phyloP scores from a whole-genome alignment of 805 yeast species.

The Lachancea dasiensis region DNA sequence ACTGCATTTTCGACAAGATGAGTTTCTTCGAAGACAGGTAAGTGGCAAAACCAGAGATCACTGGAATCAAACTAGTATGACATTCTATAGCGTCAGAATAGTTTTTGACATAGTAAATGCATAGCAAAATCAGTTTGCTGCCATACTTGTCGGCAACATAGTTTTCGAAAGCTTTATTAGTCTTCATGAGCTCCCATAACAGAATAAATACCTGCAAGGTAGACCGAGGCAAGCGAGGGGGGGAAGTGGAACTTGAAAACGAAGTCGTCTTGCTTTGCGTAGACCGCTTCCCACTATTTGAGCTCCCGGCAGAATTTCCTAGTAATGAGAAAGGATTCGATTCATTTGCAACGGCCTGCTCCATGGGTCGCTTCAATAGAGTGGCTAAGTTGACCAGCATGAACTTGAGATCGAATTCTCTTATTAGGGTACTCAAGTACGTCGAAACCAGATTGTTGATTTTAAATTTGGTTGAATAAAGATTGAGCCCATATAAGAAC shows the following conservation, averaged over 20 bases:
- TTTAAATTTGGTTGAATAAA: constrained; percentile 4
- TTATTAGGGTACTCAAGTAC: constrained; percentile 46
- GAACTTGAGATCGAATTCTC: constrained; percentile 48
- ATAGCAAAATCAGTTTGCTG: constrained; percentile 46
- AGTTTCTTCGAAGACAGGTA: constrained; percentile 40
- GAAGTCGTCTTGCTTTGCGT: constrained; percentile 10
- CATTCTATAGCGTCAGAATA: constrained; percentile 26
- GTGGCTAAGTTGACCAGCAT: constrained; percentile 43
- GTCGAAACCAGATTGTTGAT: constrained; percentile 6
- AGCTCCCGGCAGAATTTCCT: constrained; percentile 13
- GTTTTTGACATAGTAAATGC: constrained; percentile 52
- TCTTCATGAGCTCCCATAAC: constrained; percentile 71
- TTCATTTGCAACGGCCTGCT: constrained; percentile 34
- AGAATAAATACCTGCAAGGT: constrained; percentile 54
- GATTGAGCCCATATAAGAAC: constrained; percentile 12
- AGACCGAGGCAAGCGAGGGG: constrained; percentile 42
- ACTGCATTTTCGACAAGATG: constrained; percentile 37
- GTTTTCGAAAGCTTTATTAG: constrained; percentile 52
- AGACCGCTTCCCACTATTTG: constrained; percentile 9
- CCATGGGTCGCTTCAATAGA: constrained; percentile 44
- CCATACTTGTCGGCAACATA: constrained; percentile 43
- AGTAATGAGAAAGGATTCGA: constrained; percentile 32
- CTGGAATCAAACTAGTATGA: constrained; percentile 36
- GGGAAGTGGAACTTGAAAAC: constrained; percentile 2
- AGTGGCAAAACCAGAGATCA: constrained; percentile 47